Conservation (phyloP, 495 filamentous ascomycete genomes). For the Tuber calosporum region DNA sequence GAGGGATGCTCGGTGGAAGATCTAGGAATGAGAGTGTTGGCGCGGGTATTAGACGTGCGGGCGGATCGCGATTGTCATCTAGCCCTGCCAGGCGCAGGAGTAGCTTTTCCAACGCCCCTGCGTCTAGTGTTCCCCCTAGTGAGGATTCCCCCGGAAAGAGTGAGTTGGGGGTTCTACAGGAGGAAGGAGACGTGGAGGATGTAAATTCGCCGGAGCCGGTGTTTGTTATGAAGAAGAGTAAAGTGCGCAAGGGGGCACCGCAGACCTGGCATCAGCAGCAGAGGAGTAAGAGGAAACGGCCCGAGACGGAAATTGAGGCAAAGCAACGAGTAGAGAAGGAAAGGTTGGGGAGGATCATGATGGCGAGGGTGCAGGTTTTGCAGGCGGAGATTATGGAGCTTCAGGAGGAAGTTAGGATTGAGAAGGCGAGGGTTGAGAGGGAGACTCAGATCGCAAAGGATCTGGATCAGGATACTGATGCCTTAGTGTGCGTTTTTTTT, state of each 20-base stretch:
- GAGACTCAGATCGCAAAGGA: conserved; percentile 5
- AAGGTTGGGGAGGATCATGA: conserved; percentile 10
- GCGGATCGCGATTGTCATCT: conserved; percentile 18
- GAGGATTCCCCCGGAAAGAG: conserved; percentile 2
- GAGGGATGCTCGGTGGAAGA: not conserved
- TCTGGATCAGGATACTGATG: conserved; percentile 12
- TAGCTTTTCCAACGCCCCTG: conserved; percentile 16
- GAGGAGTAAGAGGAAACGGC: not conserved
- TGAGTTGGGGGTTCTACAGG: conserved; percentile 7
- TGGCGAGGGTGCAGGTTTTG: conserved; percentile 15
- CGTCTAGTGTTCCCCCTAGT: conserved; percentile 2
- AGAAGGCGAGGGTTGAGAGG: conserved; percentile 16
- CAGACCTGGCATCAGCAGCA: not conserved
- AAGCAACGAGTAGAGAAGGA: conserved; percentile 5
- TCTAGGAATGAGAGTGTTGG: not conserved
- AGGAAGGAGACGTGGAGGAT: conserved; percentile 4
- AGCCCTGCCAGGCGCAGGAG: conserved; percentile 16
- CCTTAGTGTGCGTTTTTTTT: conserved; percentile 13
- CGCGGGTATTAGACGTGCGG: conserved; percentile 8
- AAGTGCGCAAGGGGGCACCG: not conserved
- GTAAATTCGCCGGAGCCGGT: conserved; percentile 9
- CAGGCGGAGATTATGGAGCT: conserved; percentile 15
- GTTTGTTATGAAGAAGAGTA: not conserved
- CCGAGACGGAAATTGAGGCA: conserved; percentile 5
- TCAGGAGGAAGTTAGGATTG: conserved; percentile 12